Conservation (phyloP, 192 early-diverging fungal species). For the Coemansia sp. region DNA sequence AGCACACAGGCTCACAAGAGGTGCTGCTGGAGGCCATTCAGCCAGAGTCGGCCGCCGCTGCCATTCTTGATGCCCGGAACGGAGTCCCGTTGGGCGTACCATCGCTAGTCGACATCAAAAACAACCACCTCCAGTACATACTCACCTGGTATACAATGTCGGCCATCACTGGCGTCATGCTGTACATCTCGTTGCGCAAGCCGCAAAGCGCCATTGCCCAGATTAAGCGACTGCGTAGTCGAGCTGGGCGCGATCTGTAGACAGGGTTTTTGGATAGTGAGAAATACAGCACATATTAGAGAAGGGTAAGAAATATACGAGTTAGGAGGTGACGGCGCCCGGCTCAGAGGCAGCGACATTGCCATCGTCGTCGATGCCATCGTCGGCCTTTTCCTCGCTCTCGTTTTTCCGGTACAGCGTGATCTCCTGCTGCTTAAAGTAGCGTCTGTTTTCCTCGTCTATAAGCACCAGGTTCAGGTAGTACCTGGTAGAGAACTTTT, state of each 20-base stretch:
- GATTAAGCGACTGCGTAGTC: conserved; percentile 40
- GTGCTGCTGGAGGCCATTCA: conserved; percentile 76
- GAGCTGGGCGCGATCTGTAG: conserved; percentile 20
- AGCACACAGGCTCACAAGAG: conserved; percentile 60
- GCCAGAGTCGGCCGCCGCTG: conserved; percentile 43
- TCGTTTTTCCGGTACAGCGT: conserved; percentile 70
- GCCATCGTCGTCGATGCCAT: not conserved
- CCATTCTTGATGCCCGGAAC: conserved; percentile 36
- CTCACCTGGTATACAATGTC: conserved; percentile 85
- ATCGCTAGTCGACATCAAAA: conserved; percentile 72
- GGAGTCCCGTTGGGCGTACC: conserved; percentile 73
- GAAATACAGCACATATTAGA: not conserved
- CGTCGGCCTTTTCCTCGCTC: conserved; percentile 20
- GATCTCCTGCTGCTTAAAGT: conserved; percentile 99
- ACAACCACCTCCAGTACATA: conserved; percentile 83
- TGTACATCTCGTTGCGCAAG: conserved; percentile 61
- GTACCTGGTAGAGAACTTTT: conserved; percentile 98
- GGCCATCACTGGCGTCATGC: conserved; percentile 66
- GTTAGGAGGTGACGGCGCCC: not conserved
- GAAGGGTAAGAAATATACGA: not conserved
- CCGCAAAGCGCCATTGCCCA: conserved; percentile 43
- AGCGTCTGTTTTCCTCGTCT: conserved; percentile 97
- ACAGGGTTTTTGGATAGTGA: not conserved
- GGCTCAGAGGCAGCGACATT: not conserved
- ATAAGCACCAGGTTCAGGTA: conserved; percentile 97